Evolutionary conservation across 805 yeast species (phyloP).

Genomic region (Candida maesae): DNA sequence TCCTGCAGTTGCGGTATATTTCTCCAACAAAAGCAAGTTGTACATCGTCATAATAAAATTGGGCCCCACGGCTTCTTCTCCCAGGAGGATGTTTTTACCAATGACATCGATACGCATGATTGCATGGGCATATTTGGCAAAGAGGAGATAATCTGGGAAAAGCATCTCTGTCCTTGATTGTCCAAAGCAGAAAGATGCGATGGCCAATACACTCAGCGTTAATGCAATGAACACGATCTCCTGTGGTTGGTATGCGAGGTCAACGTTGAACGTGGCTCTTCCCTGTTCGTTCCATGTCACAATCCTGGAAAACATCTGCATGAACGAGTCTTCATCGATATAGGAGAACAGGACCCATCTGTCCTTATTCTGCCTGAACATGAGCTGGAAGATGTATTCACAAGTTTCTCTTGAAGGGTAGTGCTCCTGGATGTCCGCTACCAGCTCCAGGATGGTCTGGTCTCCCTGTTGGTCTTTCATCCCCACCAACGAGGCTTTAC

Average conservation of each 20-base stretch:
- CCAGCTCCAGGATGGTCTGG: conserved; percentile 2
- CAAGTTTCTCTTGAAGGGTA: conserved; percentile 6
- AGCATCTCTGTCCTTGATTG: conserved; percentile 7
- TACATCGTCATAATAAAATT: conserved; percentile 9
- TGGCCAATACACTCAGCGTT: conserved; percentile 7
- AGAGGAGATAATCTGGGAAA: conserved; percentile 9
- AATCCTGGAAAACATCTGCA: neutral
- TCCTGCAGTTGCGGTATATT: conserved; percentile 16
- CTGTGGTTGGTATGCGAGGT: conserved; percentile 1
- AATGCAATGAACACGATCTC: conserved; percentile 10
- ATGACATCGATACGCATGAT: conserved; percentile 11
- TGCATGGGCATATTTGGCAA: conserved; percentile 14
- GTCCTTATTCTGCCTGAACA: conserved; percentile 12
- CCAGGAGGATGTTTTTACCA: conserved; percentile 8
- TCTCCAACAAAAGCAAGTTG: conserved; percentile 11
- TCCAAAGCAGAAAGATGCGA: conserved; percentile 8
- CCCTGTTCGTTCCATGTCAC: conserved; percentile 7
- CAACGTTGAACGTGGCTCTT: conserved; percentile 4
- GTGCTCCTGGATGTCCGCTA: conserved; percentile 9
- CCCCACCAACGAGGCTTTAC: conserved; percentile 11
- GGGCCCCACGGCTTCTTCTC: conserved; percentile 7
- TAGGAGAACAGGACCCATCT: conserved; percentile 15
- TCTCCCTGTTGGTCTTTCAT: conserved; percentile 8
- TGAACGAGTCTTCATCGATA: conserved; percentile 10
- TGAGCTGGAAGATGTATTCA: conserved; percentile 2